Conservation (phyloP, 2,329 filamentous ascomycete genomes). For the Calonectria naviculata region DNA sequence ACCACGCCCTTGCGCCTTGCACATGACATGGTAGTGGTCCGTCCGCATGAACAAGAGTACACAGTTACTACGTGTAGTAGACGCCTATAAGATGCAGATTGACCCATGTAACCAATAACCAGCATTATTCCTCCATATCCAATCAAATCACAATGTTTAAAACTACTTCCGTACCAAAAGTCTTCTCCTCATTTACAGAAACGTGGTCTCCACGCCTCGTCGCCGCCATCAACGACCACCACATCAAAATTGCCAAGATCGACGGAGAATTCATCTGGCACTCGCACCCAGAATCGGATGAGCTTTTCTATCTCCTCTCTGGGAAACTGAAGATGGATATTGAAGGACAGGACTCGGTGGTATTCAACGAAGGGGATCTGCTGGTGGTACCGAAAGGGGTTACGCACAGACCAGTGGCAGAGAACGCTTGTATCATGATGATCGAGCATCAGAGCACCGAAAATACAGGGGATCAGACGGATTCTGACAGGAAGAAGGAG, state of each 20-base stretch:
- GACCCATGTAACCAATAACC: neutral
- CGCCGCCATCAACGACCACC: slow-evolving; percentile 48
- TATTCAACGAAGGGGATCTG: slow-evolving; percentile 46
- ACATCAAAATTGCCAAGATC: slow-evolving; percentile 54
- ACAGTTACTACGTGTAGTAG: no score
- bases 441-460: slow-evolving; percentile 48
- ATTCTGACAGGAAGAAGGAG: slow-evolving; percentile 37
- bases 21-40: slow-evolving; percentile 16
- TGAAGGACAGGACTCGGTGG: slow-evolving; percentile 40
- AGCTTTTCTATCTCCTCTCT: slow-evolving; percentile 52
- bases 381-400: slow-evolving; percentile 51
- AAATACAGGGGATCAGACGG: slow-evolving; percentile 42
- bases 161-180: slow-evolving; percentile 37
- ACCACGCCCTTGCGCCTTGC: slow-evolving; percentile 20
- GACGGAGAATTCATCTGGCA: slow-evolving; percentile 55
- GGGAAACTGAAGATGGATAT: slow-evolving; percentile 49
- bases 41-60: no score
- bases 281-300: slow-evolving; percentile 52
- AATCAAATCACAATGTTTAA: slow-evolving; percentile 22
- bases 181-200: slow-evolving; percentile 42
- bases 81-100: no score
- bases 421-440: slow-evolving; percentile 50
- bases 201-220: slow-evolving; percentile 46
- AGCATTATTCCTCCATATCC: neutral
- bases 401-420: slow-evolving; percentile 49